Conservation (phyloP, 352 stramenopile species). For the Saprolegnia diclina region DNA sequence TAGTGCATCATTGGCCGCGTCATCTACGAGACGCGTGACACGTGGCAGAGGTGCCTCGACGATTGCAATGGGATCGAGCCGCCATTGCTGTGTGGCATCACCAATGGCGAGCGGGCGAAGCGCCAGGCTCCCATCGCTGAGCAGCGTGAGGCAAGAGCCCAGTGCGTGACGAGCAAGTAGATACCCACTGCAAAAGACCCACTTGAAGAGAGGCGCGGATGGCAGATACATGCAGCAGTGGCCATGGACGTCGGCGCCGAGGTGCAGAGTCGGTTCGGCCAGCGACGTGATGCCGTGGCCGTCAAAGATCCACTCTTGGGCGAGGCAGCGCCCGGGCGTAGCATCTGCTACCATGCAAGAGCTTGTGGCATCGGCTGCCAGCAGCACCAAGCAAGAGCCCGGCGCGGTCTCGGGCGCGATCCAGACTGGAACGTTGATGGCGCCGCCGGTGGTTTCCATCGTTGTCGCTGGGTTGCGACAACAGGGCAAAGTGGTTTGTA, state of each 20-base stretch:
- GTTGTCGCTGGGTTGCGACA: no score
- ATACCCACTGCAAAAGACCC: not conserved
- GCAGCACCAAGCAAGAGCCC: not conserved
- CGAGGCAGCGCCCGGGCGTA: not conserved
- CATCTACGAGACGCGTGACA: not conserved
- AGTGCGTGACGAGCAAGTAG: not conserved
- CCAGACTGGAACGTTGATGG: not conserved
- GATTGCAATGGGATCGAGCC: no score
- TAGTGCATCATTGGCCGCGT: not conserved
- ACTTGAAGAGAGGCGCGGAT: not conserved
- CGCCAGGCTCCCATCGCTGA: no score
- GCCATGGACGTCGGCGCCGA: not conserved
- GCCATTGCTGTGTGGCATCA: no score
- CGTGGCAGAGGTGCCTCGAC: not conserved
- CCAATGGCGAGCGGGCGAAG: no score
- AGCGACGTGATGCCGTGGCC: not conserved
- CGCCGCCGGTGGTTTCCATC: not conserved
- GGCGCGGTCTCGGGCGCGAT: not conserved
- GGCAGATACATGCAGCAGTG: not conserved
- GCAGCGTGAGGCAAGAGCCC: no score
- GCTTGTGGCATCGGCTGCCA: not conserved
- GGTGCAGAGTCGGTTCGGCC: not conserved
- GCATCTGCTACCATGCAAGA: not conserved
- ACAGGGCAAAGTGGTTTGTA: no score
- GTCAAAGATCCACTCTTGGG: not conserved